phyloP scores from a whole-genome alignment of 2,329 filamentous ascomycete species.

The Karstenula rhodostoma region DNA sequence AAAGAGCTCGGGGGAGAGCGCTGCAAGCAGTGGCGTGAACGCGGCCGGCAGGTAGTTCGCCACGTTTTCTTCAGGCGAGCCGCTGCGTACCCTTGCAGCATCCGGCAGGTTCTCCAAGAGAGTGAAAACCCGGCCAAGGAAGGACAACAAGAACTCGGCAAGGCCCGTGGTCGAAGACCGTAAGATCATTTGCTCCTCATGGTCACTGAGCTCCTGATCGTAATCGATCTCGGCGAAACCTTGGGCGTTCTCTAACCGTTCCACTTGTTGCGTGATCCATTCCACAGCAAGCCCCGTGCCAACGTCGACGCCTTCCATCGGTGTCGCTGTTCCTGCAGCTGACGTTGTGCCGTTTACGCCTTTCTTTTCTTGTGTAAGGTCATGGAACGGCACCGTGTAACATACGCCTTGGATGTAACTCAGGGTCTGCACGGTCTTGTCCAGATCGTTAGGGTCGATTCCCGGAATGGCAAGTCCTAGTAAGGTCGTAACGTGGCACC shows the following conservation, averaged over 20 bases:
- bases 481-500: conserved; percentile 93
- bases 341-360: conserved; percentile 20
- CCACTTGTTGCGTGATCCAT: conserved; percentile 95
- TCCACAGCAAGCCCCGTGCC: conserved; percentile 74
- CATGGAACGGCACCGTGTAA: conserved; percentile 92
- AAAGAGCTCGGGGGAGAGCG: conserved; percentile 90
- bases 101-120: conserved; percentile 95
- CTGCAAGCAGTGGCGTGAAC: conserved; percentile 87
- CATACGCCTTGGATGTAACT: conserved; percentile 95
- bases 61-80: conserved; percentile 94
- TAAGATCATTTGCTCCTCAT: conserved; percentile 86
- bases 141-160: conserved; percentile 87
- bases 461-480: conserved; percentile 92
- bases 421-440: conserved; percentile 93
- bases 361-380: conserved; percentile 70
- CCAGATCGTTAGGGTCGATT: conserved; percentile 96
- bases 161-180: conserved; percentile 95
- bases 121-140: conserved; percentile 94
- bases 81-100: conserved; percentile 83
- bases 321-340: conserved; percentile 40
- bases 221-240: conserved; percentile 88
- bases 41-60: conserved; percentile 94
- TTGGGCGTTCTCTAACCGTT: conserved; percentile 88
- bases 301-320: conserved; percentile 44
- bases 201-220: conserved; percentile 78